A percentile compares a stretch with the other conserved stretches of the same genome.
phyloP scores from a whole-genome alignment of 2,329 filamentous ascomycete genomes.

The Nannizziopsis barbatae region DNA sequence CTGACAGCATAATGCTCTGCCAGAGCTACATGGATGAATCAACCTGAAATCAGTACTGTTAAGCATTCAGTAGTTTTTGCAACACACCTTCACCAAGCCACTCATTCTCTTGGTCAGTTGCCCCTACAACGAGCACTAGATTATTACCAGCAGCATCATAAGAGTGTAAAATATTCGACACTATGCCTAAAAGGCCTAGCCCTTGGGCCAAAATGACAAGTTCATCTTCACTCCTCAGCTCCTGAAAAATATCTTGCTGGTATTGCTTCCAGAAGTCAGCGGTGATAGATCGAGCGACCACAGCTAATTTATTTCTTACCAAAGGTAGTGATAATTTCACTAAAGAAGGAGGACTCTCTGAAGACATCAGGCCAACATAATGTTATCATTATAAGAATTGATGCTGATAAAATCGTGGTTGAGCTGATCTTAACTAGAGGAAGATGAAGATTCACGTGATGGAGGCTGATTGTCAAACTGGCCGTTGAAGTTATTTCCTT shows the following conservation, averaged over 20 bases:
- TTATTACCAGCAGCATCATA: constrained; percentile 96
- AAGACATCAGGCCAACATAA: constrained; percentile 12
- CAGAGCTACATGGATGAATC: constrained; percentile 44
- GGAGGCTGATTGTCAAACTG: no score
- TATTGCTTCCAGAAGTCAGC: constrained; percentile 48
- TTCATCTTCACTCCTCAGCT: constrained; percentile 82
- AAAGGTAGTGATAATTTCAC: constrained; percentile 55
- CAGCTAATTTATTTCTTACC: constrained; percentile 28
- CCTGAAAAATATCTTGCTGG: constrained; percentile 89
- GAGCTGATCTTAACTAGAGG: no score
- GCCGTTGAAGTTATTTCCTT: no score
- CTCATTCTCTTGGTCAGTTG: constrained; percentile 84
- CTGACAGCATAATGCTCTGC: constrained; percentile 92
- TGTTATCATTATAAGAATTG: neutral
- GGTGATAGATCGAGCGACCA: constrained; percentile 12
- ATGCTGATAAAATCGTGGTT: no score
- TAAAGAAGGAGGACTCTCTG: constrained; percentile 7
- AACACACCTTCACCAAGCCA: constrained; percentile 76
- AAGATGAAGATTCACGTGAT: no score
- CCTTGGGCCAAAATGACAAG: constrained; percentile 85
- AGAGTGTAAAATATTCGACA: constrained; percentile 92
- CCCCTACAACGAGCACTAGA: constrained; percentile 75
- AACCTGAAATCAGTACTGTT: neutral
- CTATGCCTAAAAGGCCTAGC: constrained; percentile 77
- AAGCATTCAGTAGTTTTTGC: neutral